These are phyloP conservation scores for Cordyceps fumosorosea DNA, from an alignment of 2,329 filamentous ascomycete species.

Conservation along the genomic window DNA sequence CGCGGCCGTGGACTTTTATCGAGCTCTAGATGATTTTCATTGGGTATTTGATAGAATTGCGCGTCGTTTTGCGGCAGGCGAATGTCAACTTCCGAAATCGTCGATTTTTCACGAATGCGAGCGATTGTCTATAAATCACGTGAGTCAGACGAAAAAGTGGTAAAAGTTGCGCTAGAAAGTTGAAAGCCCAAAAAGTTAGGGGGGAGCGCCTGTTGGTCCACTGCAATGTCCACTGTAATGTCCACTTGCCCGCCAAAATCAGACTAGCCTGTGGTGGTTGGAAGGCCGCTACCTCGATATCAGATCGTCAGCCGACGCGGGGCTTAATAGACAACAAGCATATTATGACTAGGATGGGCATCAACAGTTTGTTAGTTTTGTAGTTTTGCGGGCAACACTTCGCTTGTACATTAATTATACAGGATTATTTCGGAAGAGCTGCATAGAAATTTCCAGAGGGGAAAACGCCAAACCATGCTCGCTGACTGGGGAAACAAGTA, in stretches of 20 bases:
- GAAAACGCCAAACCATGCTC: neutral
- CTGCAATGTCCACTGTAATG: neutral
- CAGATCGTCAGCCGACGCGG: neutral
- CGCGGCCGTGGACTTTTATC: neutral
- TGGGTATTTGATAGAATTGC: neutral
- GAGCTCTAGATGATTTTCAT: conserved; percentile 2
- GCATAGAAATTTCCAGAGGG: neutral
- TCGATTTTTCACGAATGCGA: conserved; percentile 6
- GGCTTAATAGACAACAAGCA: neutral
- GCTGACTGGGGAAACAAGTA: neutral
- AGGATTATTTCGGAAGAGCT: neutral
- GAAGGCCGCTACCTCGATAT: conserved; percentile 1
- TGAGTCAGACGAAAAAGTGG: neutral
- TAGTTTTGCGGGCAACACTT: neutral
- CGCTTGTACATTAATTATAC: neutral
- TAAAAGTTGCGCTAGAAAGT: neutral
- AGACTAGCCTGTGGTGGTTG: neutral
- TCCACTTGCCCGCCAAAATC: neutral
- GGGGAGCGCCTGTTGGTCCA: neutral
- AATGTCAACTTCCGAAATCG: neutral
- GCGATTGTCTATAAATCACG: conserved; percentile 6
- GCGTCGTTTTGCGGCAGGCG: conserved; percentile 1
- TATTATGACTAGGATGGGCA: neutral
- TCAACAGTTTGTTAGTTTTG: neutral
- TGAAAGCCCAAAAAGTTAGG: neutral